Evolutionary conservation across 176 grass and related monocot species (phyloP).

Genomic region (Puccinellia tenuiflora): DNA sequence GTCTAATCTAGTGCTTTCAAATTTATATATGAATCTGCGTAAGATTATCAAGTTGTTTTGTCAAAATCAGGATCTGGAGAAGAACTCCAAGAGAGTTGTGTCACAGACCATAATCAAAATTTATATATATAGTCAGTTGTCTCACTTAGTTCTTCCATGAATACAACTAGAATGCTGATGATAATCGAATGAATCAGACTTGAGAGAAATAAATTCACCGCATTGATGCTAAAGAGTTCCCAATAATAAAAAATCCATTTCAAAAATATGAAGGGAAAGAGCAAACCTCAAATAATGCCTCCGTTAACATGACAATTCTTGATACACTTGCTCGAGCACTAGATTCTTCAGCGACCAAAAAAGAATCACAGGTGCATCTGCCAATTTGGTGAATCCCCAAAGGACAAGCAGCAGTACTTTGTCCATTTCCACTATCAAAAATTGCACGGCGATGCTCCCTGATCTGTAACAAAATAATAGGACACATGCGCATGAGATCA

Average conservation of each 20-base stretch:
- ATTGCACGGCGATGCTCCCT: conserved; percentile 62
- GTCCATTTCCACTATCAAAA: conserved; percentile 52
- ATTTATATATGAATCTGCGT: background rate
- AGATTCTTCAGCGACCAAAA: conserved; percentile 72
- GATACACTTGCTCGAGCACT: conserved; percentile 80
- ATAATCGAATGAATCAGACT: conserved; percentile 13
- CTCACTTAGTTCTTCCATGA: background rate
- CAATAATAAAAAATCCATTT: background rate
- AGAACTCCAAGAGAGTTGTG: background rate
- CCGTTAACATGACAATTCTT: conserved; percentile 95
- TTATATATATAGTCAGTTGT: background rate
- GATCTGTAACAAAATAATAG: conserved; percentile 44
- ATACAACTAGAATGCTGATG: conserved; percentile 12
- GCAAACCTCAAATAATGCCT: conserved; percentile 95
- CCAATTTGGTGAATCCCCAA: conserved; percentile 83
- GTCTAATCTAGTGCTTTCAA: background rate
- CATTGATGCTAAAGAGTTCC: background rate
- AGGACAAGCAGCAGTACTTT: conserved; percentile 54
- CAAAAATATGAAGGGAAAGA: conserved; percentile 16
- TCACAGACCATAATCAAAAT: background rate
- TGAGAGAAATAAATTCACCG: background rate
- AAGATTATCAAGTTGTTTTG: background rate
- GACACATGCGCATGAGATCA: conserved; percentile 18
- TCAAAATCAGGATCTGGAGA: background rate
- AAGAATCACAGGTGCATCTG: conserved; percentile 77